Base-by-base conservation (phyloP, 139 green algal species). In the Marvania coccoides region DNA sequence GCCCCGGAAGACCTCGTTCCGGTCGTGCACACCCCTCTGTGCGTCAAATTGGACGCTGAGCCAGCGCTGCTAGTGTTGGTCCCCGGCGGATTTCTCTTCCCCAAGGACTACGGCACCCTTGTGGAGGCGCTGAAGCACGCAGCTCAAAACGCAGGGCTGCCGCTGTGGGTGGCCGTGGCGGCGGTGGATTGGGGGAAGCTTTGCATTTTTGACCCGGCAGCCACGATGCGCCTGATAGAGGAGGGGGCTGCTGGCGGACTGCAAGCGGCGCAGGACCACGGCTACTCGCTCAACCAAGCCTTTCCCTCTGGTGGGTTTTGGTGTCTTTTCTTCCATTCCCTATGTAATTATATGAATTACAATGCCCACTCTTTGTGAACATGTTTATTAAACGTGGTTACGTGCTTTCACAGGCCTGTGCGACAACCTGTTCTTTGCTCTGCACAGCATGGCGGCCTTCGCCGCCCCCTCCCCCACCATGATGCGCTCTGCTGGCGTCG, bases 401-500 rank as follows among this genome's bases (percentile, higher is more conserved):
- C 33, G 31, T 35, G 47, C 9, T 9, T 9, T 9, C 51, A 9
- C 37, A 51, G 38, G 6, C 2, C 59, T 47, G 37, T 58, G 55
- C 29, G 54, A 64, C n/a, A 72, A 72, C 23, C 37, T 72, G 19
- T 56, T 65, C 61, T 36, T 72, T 15, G 65, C 28, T 2, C 37
- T 72, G 65, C 65, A 72, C 54, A 54, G 29, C 7, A 2, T 68
- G 55, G 24, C 65, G 2, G 38, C 10, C 26, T 19, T 9, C 30
- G 58, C 59, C 39, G 58, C 46, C 54, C 24, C 24, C 2, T 42
- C 33, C 7, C 8, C 4, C 0, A 42, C 63, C 30, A 65, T 71
- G 55, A 55, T 61, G 54, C 48, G 35, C 31, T 64, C 31, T 13
- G 63, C 33, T 19, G 63, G 63, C 47, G 6, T 33, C 8, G 23